A percentile compares a stretch with the other conserved stretches of the same genome.
Evolutionary conservation across 2,329 filamentous ascomycete species (phyloP).

Genomic region (Alternaria sp.): DNA sequence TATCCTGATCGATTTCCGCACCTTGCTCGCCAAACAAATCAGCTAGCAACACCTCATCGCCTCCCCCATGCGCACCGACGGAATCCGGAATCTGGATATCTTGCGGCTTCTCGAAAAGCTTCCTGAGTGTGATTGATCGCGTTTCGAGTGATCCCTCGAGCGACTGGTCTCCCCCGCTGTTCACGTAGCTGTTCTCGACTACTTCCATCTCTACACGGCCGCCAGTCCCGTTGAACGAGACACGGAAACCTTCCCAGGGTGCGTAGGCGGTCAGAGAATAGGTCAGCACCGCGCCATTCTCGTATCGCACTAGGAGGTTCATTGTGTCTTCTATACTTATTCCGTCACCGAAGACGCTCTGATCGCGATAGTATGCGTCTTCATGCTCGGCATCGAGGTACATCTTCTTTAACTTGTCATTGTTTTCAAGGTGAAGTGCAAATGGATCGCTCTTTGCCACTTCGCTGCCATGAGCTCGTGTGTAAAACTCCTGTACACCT

Average conservation of each 20-base stretch:
- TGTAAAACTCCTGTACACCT: conserved; percentile 60
- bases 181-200: conserved; percentile 66
- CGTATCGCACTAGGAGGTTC: conserved; percentile 65
- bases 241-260: conserved; percentile 67
- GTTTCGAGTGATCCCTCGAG: conserved; percentile 61
- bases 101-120: conserved; percentile 63
- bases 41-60: conserved; percentile 63
- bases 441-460: conserved; percentile 63
- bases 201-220: conserved; percentile 67
- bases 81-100: conserved; percentile 62
- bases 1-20: conserved; percentile 55
- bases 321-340: conserved; percentile 71
- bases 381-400: conserved; percentile 70
- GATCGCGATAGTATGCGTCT: conserved; percentile 67
- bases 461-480: conserved; percentile 59
- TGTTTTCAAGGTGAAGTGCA: conserved; percentile 62
- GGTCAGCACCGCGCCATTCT: conserved; percentile 63
- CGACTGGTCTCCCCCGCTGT: conserved; percentile 65
- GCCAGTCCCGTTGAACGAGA: conserved; percentile 64
- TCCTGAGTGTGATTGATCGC: conserved; percentile 58
- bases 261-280: conserved; percentile 67
- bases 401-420: conserved; percentile 63
- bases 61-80: conserved; percentile 65
- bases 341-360: conserved; percentile 68
- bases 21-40: conserved; percentile 64